Evolutionary conservation across 257 asterid genomes (phyloP), one percentile per base, ranked within the genome.

Genomic region (Osmanthus fragrans): DNA sequence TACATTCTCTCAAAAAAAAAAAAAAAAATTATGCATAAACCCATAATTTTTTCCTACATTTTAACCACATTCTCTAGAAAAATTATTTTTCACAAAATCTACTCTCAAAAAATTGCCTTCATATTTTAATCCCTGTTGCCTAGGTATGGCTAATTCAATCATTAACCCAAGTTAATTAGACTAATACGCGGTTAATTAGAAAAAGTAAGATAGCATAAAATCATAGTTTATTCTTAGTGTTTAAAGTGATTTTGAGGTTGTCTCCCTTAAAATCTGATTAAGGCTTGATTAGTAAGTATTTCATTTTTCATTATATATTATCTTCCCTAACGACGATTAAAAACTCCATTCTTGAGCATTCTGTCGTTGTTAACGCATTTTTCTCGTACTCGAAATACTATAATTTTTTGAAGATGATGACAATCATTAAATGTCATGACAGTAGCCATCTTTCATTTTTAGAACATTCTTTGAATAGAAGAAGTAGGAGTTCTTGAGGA

Each of bases 181-280:
- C 19, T 37, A 45, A 49, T 47, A 47, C 29, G 16, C 27, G 19
- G 80, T 47, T 21, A 68, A 76, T 63, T 25, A 25, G 79, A 56
- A 65, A 79, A 77, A 74, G 79, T 69, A 49, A 71, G 84, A 73
- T 80, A 83, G 81, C 85, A 79, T 77, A 86, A 81, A 73, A 86
- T 81, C 86, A 81, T 73, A 73, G 77, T 75, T 78, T 80, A 51
- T 69, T 58, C 42, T 70, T 70, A 64, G 77, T 34, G 65, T 82
- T 82, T 71, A 80, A 77, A 79, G 86, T 79, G 73, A 82, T 68
- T 45, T 45, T 76, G 65, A 70, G 77, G 86, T 75, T 85, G 88
- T 85, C 88, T 73, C 82, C 82, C 85, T 80, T 64, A 49, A 51
- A 73, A 80, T 42, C 64, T 72, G 75, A 42, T 73, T 79, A 70